Base-by-base conservation (phyloP, 192 early-diverging fungal species). In the Entomortierella chlamydospora region DNA sequence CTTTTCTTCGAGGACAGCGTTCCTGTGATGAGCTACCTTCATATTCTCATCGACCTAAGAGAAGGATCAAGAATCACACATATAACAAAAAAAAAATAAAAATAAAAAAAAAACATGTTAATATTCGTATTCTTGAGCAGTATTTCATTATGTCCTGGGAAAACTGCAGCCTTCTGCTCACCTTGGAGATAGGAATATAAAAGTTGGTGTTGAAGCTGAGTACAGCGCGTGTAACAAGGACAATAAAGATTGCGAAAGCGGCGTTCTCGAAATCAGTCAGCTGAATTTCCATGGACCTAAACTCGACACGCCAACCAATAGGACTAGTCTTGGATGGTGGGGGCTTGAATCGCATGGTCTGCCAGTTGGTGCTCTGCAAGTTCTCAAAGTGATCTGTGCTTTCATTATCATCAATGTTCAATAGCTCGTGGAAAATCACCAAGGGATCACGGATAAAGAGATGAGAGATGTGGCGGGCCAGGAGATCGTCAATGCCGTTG, bases 281-380 rank as follows among this genome's bases (percentile, higher is more conserved):
- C 83, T 99, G 98, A 60, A 98, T 89, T 80, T 99, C 98, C 90
- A 97, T 94, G 41, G 94, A 93, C 37, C 98, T 87, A 85, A 99
- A 99, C 83, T 99, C 98, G 31, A 99, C 96, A 50, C 98, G 89
- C 98, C 98, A 99, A 17, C 98, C 98, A 73, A 99, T 97, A 2
- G 90, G 89, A 33, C 92, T 90, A 59, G 90, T 89, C 15, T 95
- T 96, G 34, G 97, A 93, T 15, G 98, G 98, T 66, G 76, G 76
- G 37, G 96, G 95, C 85, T 99, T 99, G 88, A 99, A 99, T 10
- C 98, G 92, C 90, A 98, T 93, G 18, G 96, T 97, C 85, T 99
- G 98, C 98, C 98, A 99, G 83, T 99, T 99, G 50, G 98, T 99
- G n/a, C 93, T 95, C 86, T 99, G 98, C 42, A 99, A 89, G 82